Evolutionary conservation across 495 filamentous ascomycete genomes (phyloP).

Genomic region (Aspergillus wentii): DNA sequence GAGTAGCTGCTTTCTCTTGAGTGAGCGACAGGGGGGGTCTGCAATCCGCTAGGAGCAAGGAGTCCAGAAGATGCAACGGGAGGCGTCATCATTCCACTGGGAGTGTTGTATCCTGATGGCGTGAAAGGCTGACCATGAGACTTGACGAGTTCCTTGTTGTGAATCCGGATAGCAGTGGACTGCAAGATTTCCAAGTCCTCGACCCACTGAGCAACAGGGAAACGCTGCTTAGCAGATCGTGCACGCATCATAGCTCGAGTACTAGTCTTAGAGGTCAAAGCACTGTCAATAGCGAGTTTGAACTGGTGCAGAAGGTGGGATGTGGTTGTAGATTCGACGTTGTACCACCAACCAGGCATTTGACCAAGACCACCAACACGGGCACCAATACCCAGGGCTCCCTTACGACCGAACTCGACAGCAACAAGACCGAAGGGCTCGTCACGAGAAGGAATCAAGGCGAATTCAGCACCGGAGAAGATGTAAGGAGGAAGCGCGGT

Average conservation of each 20-base stretch:
- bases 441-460: conserved; percentile 72
- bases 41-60: conserved; percentile 40
- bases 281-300: conserved; percentile 61
- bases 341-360: conserved; percentile 76
- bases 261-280: conserved; percentile 55
- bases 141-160: conserved; percentile 35
- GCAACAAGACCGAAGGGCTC: conserved; percentile 81
- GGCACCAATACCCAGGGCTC: conserved; percentile 69
- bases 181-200: conserved; percentile 59
- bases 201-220: conserved; percentile 67
- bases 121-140: conserved; percentile 25
- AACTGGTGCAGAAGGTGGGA: conserved; percentile 70
- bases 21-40: conserved; percentile 33
- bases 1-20: conserved; percentile 44
- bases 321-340: conserved; percentile 65
- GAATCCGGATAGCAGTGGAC: conserved; percentile 48
- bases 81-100: conserved; percentile 37
- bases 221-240: conserved; percentile 69
- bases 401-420: conserved; percentile 75
- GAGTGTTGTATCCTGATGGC: conserved; percentile 33
- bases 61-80: conserved; percentile 23
- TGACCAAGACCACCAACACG: conserved; percentile 64
- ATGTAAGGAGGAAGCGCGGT: conserved; percentile 69
- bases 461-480: conserved; percentile 76
- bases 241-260: conserved; percentile 67